A percentile compares a stretch with the other conserved stretches of the same genome.
phyloP scores from a whole-genome alignment of 108 stramenopile genomes.

The Cyclotella choctawhatcheeana region DNA sequence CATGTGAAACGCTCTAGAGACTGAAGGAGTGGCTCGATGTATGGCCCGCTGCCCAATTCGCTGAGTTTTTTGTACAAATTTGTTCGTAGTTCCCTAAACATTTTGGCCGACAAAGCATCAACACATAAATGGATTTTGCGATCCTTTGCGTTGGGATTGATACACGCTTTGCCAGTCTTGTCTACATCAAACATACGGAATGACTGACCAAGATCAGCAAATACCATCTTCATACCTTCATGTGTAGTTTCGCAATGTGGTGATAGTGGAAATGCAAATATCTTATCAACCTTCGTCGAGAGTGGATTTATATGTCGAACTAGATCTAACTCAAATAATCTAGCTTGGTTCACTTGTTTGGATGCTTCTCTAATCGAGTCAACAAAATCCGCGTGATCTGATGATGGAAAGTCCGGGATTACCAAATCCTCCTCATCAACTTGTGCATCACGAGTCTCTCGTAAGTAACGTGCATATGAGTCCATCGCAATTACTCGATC shows the following conservation, averaged over 20 bases:
- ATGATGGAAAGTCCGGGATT: too few species aligned
- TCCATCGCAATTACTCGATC: too few species aligned
- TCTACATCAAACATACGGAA: background rate
- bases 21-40: background rate
- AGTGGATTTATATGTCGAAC: background rate
- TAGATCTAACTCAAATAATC: background rate
- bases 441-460: too few species aligned
- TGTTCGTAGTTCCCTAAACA: background rate
- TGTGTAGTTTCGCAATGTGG: background rate
- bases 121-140: background rate
- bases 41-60: background rate
- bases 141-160: background rate
- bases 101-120: background rate
- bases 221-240: slow-evolving; percentile 2
- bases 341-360: background rate
- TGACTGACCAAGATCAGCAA: background rate
- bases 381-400: too few species aligned
- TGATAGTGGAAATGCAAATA: background rate
- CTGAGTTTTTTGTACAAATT: slow-evolving; percentile 1
- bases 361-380: background rate
- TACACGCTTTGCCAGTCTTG: background rate
- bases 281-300: background rate
- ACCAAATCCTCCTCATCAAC: too few species aligned
- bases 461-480: too few species aligned
- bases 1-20: background rate